Percentiles rank a stretch among this genome's conserved stretches.
Conservation (phyloP, 305 asterid genomes). For the Striga hermonthica region DNA sequence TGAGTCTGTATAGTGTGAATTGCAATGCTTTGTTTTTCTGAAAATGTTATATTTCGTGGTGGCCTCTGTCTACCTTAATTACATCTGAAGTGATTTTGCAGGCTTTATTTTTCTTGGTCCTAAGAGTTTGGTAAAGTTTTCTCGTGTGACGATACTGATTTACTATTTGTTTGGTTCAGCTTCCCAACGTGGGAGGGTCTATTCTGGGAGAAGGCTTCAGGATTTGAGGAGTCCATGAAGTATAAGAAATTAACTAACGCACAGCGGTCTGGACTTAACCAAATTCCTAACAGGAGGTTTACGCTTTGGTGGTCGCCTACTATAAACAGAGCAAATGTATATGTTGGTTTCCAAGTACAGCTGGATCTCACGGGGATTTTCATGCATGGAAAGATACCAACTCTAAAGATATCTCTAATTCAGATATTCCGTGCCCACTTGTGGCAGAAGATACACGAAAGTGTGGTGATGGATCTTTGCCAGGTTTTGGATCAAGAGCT, state of each 20-base stretch:
- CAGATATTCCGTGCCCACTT: slow-evolving; percentile 99
- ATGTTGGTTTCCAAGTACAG: slow-evolving; percentile 99
- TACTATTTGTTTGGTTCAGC: slow-evolving; percentile 45
- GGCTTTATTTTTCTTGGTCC: neutral
- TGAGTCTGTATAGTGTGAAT: neutral
- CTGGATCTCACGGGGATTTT: slow-evolving; percentile 98
- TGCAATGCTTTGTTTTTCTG: neutral
- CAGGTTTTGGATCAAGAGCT: slow-evolving; percentile 98
- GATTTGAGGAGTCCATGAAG: slow-evolving; percentile 99
- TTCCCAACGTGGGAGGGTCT: slow-evolving; percentile 99
- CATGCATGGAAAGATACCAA: slow-evolving; percentile 99
- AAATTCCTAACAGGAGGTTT: slow-evolving; percentile 92
- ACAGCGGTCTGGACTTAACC: slow-evolving; percentile 98
- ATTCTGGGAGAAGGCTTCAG: slow-evolving; percentile 99
- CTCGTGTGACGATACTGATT: neutral
- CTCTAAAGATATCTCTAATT: slow-evolving; percentile 90
- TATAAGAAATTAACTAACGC: slow-evolving; percentile 97
- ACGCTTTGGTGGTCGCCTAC: slow-evolving; percentile 99
- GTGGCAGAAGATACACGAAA: slow-evolving; percentile 99
- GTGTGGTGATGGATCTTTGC: slow-evolving; percentile 99
- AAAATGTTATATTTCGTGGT: neutral
- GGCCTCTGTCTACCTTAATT: neutral
- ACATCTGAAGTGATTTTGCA: neutral
- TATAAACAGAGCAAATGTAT: slow-evolving; percentile 93
- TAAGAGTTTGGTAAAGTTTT: neutral